Conservation (phyloP, 2,329 filamentous ascomycete genomes). For the Neonectria faginata region DNA sequence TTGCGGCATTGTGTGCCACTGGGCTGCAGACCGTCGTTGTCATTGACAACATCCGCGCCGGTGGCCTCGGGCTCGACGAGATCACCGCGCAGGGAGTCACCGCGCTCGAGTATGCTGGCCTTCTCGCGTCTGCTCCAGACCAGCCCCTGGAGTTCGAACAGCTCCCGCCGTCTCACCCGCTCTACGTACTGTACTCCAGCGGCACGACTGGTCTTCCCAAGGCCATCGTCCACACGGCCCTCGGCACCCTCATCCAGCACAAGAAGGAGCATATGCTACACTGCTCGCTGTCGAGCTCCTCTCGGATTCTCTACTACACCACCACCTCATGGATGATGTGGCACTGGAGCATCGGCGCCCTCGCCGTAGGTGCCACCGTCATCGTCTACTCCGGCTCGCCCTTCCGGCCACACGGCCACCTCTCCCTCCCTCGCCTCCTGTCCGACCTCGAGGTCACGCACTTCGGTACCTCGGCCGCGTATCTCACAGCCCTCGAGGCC, state of each 20-base stretch:
- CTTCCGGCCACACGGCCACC: slow-evolving; percentile 81
- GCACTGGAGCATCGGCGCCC: slow-evolving; percentile 93
- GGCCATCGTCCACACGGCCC: slow-evolving; percentile 91
- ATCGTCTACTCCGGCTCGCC: slow-evolving; percentile 94
- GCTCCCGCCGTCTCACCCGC: slow-evolving; percentile 84
- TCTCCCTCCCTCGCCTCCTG: slow-evolving; percentile 85
- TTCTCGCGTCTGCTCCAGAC: slow-evolving; percentile 57
- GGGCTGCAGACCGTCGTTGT: slow-evolving; percentile 79
- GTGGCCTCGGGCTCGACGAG: slow-evolving; percentile 57
- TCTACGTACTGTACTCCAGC: slow-evolving; percentile 94
- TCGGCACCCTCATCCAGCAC: slow-evolving; percentile 93
- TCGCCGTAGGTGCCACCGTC: slow-evolving; percentile 84
- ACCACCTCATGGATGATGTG: slow-evolving; percentile 99
- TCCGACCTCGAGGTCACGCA: slow-evolving; percentile 87
- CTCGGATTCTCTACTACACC: slow-evolving; percentile 91
- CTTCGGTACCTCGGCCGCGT: slow-evolving; percentile 95
- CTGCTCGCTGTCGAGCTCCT: slow-evolving; percentile 78
- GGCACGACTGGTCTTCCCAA: slow-evolving; percentile 91
- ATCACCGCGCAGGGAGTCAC: slow-evolving; percentile 55
- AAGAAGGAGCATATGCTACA: slow-evolving; percentile 96
- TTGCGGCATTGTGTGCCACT: slow-evolving; percentile 67
- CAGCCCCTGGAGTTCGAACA: slow-evolving; percentile 75
- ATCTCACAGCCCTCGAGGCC: slow-evolving; percentile 90
- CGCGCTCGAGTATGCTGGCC: slow-evolving; percentile 59
- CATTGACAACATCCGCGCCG: slow-evolving; percentile 71